Base-by-base conservation (phyloP, 2,329 filamentous ascomycete species). In the Pleomassaria siparia region DNA sequence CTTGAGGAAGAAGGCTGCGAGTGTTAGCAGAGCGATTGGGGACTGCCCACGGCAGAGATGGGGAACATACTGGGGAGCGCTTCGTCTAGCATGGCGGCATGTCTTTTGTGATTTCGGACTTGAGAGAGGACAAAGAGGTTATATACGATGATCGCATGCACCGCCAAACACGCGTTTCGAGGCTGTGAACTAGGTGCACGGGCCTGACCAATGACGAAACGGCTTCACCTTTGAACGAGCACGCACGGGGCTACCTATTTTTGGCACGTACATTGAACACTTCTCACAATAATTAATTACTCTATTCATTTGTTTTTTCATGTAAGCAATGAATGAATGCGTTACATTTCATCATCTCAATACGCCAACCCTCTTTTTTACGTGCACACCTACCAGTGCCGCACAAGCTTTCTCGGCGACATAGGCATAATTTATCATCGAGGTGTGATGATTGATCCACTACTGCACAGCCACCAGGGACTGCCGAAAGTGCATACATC, bases 71-170 rank as follows among this genome's bases (percentile, higher is more conserved):
- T 90, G 46, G 91, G 91, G n/a, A 96, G 83, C 71, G 91, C 95
- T 70, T 95, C 89, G 84, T 96, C 91, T 62, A 95, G 81, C 91
- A 96, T 96, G 47, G 60, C 54, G 54, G 49, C 62, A 66, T 63
- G 20, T 26, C 51, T 43, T 37, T 45, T 15, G 25, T 29, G 10
- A 24, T 36, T 13, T 12, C 36, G 22, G 10, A 8, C 7, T 24
- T 4, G 2, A 30, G 18, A 16, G 25, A 24, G 21, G 4, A 10
- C 29, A 40, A 40, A 21, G 25, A 40, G 24, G n/a, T 28, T 7
- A 28, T 29, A 4, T 18, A 18, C 5, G 12, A 42, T 32, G 28
- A 43, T 4, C 40, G 4, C n/a, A 5, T 16, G 9, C 22, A 18
- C 15, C 25, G 18, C 24, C 22, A 41, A 41, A 25, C 13, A 32